Base-by-base conservation (phyloP, 805 yeast genomes). In the Hanseniaspora occidentalis region DNA sequence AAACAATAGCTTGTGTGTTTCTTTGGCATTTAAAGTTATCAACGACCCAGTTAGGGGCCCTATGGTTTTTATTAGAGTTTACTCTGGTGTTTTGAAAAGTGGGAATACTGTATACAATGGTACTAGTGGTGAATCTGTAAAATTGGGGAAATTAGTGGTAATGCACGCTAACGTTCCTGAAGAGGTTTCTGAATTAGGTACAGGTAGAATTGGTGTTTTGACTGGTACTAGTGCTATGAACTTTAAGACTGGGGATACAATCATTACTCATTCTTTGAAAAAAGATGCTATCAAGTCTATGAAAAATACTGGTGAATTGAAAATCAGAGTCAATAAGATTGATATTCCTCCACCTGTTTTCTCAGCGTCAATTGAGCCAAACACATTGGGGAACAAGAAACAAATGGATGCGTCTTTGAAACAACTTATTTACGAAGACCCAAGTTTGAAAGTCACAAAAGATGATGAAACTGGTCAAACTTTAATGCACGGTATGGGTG, bases 401-500 rank as follows among this genome's bases (percentile, higher is more conserved):
- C 67, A 75, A 35, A 69, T 89, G 76, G 81, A 83, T 35, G 70
- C 73, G 5, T 79, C 94, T 3, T 65, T 92, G 36, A 64, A 66
- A 8, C 63, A 73, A 1, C 59, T 92, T 33, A 58, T 83, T n/a
- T 69, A 81, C 40, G 97, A 92, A 53, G 98, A 92, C 52, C 98
- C 98, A 3, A 83, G 95, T 38, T 66, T 92, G 45, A 72, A 75
- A 23, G 70, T 84, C 6, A 60, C 73, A 3, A 70, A 67, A 38
- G 84, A 92, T 60, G 62, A 73, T 18, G 96, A 92, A 63, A 79
- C 94, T 34, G 92, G 92, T 60, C 95, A 92, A 61, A 92, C 96
- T 13, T 73, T 92, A 46, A 79, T 92, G 54, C 83, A 95, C 43
- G 98, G 98, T 50, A 88, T 89, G 96, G 98, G 98, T 46, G 98